A percentile compares a stretch with the other conserved stretches of the same genome.
Evolutionary conservation across 192 early-diverging fungal species (phyloP).

Genomic region (Pecoramyces ruminantium): DNA sequence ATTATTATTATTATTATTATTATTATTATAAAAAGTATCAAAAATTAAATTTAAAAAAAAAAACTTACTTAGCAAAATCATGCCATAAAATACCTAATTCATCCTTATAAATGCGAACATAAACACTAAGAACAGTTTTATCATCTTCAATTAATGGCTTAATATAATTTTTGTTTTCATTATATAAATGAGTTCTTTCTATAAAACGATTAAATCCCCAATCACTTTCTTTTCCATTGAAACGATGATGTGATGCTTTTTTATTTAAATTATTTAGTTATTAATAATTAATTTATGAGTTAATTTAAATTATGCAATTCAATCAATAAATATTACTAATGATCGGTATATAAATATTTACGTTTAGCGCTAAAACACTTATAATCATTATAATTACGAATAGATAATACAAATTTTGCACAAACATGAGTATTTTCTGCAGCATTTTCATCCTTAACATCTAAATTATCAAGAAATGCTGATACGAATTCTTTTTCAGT

Average conservation of each 20-base stretch:
- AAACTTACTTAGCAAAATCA: slow-evolving; percentile 62
- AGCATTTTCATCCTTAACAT: slow-evolving; percentile 29
- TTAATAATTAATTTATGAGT: background rate
- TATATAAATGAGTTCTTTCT: slow-evolving; percentile 23
- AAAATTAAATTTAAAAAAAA: background rate
- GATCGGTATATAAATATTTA: background rate
- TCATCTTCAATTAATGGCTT: slow-evolving; percentile 53
- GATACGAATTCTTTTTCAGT: slow-evolving; percentile 46
- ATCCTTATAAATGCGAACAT: slow-evolving; percentile 64
- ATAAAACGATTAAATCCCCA: slow-evolving; percentile 88
- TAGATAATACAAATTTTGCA: slow-evolving; percentile 58
- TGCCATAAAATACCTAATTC: slow-evolving; percentile 88
- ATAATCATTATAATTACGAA: slow-evolving; percentile 57
- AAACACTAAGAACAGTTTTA: slow-evolving; percentile 5
- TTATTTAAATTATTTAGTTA: slow-evolving; percentile 6
- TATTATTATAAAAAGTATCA: too few relatives aligned
- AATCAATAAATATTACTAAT: too few relatives aligned
- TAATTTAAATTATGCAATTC: background rate
- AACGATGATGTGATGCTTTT: slow-evolving; percentile 61
- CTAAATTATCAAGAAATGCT: slow-evolving; percentile 72
- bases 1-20: background rate
- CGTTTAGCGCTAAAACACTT: slow-evolving; percentile 1
- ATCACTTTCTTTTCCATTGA: slow-evolving; percentile 61
- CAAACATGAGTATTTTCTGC: slow-evolving; percentile 58
- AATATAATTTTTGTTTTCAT: slow-evolving; percentile 11